Percentiles rank a stretch among this genome's conserved stretches.
Evolutionary conservation across 495 filamentous ascomycete species (phyloP).

Genomic region (Aspergillus funiculosus): DNA sequence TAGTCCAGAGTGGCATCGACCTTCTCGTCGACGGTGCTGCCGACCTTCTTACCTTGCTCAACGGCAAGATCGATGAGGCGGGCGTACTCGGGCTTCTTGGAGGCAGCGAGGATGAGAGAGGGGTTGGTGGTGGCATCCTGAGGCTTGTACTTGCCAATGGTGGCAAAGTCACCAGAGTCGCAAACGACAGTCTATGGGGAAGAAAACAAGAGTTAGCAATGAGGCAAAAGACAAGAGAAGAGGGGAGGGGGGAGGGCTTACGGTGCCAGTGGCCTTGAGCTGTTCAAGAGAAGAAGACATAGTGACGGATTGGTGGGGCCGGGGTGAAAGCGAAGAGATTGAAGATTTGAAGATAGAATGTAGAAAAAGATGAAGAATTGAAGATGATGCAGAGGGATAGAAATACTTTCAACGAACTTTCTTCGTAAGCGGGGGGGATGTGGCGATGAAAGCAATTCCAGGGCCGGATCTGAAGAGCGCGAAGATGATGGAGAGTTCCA

Average conservation of each 20-base stretch:
- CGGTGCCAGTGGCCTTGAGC: slow-evolving; percentile 92
- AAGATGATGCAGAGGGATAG: slow-evolving; percentile 18
- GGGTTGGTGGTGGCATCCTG: slow-evolving; percentile 99
- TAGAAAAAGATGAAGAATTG: slow-evolving; percentile 7
- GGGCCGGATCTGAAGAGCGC: no score
- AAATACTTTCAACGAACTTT: slow-evolving; percentile 12
- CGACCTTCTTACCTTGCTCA: slow-evolving; percentile 73
- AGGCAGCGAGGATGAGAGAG: slow-evolving; percentile 92
- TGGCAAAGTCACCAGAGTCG: slow-evolving; percentile 41
- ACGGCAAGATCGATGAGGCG: slow-evolving; percentile 84
- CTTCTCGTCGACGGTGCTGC: slow-evolving; percentile 61
- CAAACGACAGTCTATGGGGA: slow-evolving; percentile 27
- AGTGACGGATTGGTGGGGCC: slow-evolving; percentile 23
- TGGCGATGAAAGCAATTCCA: slow-evolving; percentile 23
- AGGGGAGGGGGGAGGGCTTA: slow-evolving; percentile 63
- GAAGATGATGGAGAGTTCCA: no score
- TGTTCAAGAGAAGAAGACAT: slow-evolving; percentile 91
- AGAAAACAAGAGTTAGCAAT: slow-evolving; percentile 13
- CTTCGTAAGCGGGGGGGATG: slow-evolving; percentile 18
- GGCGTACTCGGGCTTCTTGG: slow-evolving; percentile 97
- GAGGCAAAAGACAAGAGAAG: slow-evolving; percentile 18
- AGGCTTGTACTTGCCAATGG: slow-evolving; percentile 99
- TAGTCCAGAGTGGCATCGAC: slow-evolving; percentile 81
- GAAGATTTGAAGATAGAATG: slow-evolving; percentile 6
- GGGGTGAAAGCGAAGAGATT: slow-evolving; percentile 2